These are phyloP conservation scores for Solanum ossicruentum DNA, from an alignment of 257 asterid genomes.

Conservation along the genomic window DNA sequence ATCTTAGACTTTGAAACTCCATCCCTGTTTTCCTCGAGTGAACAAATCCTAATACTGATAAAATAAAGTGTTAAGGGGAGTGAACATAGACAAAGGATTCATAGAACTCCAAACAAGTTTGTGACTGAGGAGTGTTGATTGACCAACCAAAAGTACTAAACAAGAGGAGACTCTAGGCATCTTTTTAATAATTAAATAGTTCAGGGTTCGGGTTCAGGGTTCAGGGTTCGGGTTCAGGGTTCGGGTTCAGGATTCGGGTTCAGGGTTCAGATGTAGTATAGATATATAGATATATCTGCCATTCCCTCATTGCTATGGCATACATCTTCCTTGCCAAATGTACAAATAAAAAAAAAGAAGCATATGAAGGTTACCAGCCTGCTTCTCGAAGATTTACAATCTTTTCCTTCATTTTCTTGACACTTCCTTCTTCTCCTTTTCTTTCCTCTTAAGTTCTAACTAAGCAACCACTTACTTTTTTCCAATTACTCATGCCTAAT, in stretches of 20 bases:
- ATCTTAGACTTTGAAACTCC: slow-evolving; percentile 68
- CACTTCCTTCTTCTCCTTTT: background rate
- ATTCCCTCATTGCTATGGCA: too few species aligned
- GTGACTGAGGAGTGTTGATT: background rate
- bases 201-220: too few species aligned
- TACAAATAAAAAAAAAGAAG: background rate
- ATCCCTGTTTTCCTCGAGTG: slow-evolving; percentile 81
- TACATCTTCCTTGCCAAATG: background rate
- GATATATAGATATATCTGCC: background rate
- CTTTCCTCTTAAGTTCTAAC: background rate
- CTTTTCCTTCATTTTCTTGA: background rate
- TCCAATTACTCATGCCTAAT: background rate
- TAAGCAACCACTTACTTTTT: background rate
- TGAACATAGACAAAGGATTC: background rate
- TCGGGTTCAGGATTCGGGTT: too few species aligned
- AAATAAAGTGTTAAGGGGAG: background rate
- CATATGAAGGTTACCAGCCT: background rate
- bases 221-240: too few species aligned
- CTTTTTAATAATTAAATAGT: background rate
- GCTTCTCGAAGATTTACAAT: background rate
- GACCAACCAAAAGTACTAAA: background rate
- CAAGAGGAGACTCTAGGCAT: background rate
- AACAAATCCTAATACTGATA: slow-evolving; percentile 11
- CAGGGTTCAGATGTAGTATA: too few species aligned
- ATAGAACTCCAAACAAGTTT: background rate